Evolutionary conservation across 1,139 yeast species (phyloP), one percentile per base, ranked within the genome.

Genomic region (Diutina ranongensis): DNA sequence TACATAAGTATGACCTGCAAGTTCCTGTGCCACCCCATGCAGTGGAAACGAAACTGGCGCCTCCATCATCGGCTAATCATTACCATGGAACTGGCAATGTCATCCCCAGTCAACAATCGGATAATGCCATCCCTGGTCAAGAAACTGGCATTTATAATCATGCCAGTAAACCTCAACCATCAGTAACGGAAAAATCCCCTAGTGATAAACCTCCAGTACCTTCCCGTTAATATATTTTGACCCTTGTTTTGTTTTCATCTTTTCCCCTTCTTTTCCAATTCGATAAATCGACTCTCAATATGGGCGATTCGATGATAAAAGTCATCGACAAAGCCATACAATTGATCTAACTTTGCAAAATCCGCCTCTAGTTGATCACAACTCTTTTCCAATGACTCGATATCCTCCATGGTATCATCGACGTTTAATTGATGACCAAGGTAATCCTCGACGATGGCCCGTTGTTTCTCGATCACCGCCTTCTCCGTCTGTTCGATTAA

Each of bases 331-430:
- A 83, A 80, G 46, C 61, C 53, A 35, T 67, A 68, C 45, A 86
- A 67, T 55, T 84, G 94, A 49, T 81, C 80, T 47, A 86, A 57
- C 60, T 82, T 83, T 57, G 75, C 67, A 50, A 84, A 79, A 51
- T 83, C 84, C 49, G 61, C 56, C 52, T 83, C 85, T 20, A 85
- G 55, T 15, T 69, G 72, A 38, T 73, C 72, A 52, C 89, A 82
- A 38, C 72, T 62, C 5, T 55, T 53, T 19, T 80, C 50, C 15
- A 83, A 49, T 1, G 49, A 48, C 38, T 72, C 72, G 3, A 78
- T 67, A 10, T 61, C 60, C 1, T 57, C 57, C 44, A 83, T 64
- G 47, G 78, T 73, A 2, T 57, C 52, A 31, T 72, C 73, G 31
- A 70, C 48, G n/a, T 57, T 47, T 40, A 69, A 49, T 62, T 72